Conservation (phyloP, 2,329 filamentous ascomycete species). For the Celoporthe dispersa region DNA sequence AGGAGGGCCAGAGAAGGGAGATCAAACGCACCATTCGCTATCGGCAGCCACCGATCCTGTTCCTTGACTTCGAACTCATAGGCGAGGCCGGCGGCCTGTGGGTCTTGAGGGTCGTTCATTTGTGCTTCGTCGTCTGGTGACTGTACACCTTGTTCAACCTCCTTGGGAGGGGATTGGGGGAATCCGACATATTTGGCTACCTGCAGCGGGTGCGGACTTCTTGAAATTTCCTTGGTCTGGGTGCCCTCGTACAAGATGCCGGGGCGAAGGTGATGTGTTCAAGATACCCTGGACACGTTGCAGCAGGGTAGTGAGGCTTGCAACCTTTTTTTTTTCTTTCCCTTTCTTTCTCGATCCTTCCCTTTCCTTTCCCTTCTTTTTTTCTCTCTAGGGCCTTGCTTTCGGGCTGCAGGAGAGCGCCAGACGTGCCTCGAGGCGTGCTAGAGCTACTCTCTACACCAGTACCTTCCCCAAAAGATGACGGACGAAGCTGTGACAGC, state of each 20-base stretch:
- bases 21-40: slow-evolving; percentile 95
- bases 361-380: background rate
- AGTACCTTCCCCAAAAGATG: slow-evolving; percentile 36
- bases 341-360: background rate
- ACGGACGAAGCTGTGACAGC: slow-evolving; percentile 25
- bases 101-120: slow-evolving; percentile 86
- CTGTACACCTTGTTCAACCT: slow-evolving; percentile 91
- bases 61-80: slow-evolving; percentile 99
- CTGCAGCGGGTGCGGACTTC: slow-evolving; percentile 68
- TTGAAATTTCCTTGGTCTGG: slow-evolving; percentile 61
- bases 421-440: slow-evolving; percentile 47
- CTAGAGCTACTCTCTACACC: slow-evolving; percentile 40
- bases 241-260: slow-evolving; percentile 59
- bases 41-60: slow-evolving; percentile 98
- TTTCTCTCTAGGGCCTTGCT: slow-evolving; percentile 44
- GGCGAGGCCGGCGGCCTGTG: slow-evolving; percentile 74
- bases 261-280: slow-evolving; percentile 62
- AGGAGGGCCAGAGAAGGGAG: slow-evolving; percentile 38
- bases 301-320: slow-evolving; percentile 61
- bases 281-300: slow-evolving; percentile 58
- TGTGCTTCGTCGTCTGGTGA: slow-evolving; percentile 92
- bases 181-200: slow-evolving; percentile 90
- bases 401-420: slow-evolving; percentile 58
- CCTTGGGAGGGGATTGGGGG: slow-evolving; percentile 87
- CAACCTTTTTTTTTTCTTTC: slow-evolving; percentile 43